These are phyloP conservation scores for Cucumis melo DNA, from an alignment of 306 rosid genomes.

Conservation along the genomic window DNA sequence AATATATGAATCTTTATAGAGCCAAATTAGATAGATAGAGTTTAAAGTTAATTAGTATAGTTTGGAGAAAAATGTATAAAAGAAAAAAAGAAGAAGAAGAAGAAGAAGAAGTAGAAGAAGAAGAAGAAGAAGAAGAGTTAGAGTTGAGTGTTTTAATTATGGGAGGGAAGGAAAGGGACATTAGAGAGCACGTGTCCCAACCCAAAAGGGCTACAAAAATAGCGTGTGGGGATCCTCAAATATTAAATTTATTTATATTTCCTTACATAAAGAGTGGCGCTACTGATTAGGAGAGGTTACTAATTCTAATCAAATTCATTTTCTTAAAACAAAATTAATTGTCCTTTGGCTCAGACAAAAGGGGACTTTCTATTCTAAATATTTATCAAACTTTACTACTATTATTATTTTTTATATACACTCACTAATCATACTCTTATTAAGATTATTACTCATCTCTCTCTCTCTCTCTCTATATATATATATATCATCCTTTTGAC, in stretches of 20 bases:
- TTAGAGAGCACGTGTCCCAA: slow-evolving; percentile 4
- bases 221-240: slow-evolving; percentile 9
- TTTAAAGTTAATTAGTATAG: no score
- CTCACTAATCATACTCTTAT: background rate
- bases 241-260: background rate
- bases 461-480: no score
- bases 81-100: no score
- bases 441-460: background rate
- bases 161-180: background rate
- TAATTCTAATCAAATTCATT: background rate
- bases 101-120: no score
- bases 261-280: background rate
- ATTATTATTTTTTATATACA: background rate
- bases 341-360: slow-evolving; percentile 7
- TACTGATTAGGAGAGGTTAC: slow-evolving; percentile 1
- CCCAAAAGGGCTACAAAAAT: background rate
- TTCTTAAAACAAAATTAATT: background rate
- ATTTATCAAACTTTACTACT: background rate
- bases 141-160: no score
- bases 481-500: no score
- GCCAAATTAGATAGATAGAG: no score
- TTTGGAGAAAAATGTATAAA: no score
- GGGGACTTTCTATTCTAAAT: slow-evolving; percentile 5
- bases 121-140: no score
- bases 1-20: no score